Base-by-base conservation (phyloP, 331 rosid species). In the Telfairia occidentalis region DNA sequence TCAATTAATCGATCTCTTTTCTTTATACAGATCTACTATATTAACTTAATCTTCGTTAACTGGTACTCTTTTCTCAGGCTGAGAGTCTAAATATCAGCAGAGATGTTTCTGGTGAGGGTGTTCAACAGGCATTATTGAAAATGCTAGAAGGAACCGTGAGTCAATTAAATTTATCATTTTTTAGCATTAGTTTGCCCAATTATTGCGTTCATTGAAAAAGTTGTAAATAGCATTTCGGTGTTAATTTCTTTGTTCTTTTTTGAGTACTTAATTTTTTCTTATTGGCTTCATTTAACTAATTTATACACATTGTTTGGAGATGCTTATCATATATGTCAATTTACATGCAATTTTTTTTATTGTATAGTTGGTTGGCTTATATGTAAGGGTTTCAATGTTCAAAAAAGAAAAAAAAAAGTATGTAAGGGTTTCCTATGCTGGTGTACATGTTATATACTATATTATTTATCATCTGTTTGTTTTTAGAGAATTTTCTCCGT, bases 71-170 rank as follows among this genome's bases (percentile, higher is more conserved):
- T 75, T 81, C 75, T 83, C 88, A 94, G 98, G 92, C 97, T 2
- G 97, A 91, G 85, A 94, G 96, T 83, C 74, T 89, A 83, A 94
- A 94, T 76, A 83, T 89, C 80, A 91, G 97, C 82, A 88, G 98
- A 72, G 98, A 91, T 84, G 98, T 94, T 80, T 94, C 98, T 13
- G 98, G 98, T 18, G 98, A 94, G 87, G 98, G 98, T 69, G 98
- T 91, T 84, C 98, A 94, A 80, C 98, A 94, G 85, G 98, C 98
- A 66, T 82, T 94, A 78, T 82, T 94, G 76, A 94, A 94, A 87
- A 94, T 94, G 97, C 96, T 94, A 12, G 98, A 94, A 87, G 98
- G 96, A 91, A 94, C 97, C 63, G 98, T 91, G 83, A 94, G 98
- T 84, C 74, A 72, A 75, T 57, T 26, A 73, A 64, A 78, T 58